Conservation (phyloP, 805 yeast species). For the Metschnikowia santaceciliae region DNA sequence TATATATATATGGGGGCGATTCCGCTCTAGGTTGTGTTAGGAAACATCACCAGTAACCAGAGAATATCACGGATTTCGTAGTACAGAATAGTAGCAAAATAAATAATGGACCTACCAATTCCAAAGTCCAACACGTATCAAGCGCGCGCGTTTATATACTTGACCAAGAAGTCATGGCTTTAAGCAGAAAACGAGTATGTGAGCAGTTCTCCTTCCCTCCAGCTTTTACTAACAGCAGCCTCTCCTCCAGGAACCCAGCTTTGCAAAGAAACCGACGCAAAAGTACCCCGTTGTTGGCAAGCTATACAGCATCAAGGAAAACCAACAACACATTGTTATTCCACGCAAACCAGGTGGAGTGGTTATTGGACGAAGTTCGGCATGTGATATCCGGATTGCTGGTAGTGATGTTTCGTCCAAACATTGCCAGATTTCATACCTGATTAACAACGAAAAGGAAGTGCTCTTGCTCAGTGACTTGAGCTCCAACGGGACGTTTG, state of each 20-base stretch:
- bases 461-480: slow-evolving; percentile 50
- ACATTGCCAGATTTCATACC: slow-evolving; percentile 53
- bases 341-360: slow-evolving; percentile 25
- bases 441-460: slow-evolving; percentile 31
- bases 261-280: slow-evolving; percentile 17
- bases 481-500: slow-evolving; percentile 63
- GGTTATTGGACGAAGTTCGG: slow-evolving; percentile 53
- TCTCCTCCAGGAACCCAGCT: slow-evolving; percentile 8
- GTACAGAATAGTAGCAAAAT: too few relatives aligned
- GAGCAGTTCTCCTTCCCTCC: background rate
- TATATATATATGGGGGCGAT: too few relatives aligned
- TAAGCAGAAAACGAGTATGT: slow-evolving; percentile 26
- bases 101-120: too few relatives aligned
- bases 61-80: too few relatives aligned
- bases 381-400: slow-evolving; percentile 52
- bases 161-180: slow-evolving; percentile 16
- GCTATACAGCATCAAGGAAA: slow-evolving; percentile 20
- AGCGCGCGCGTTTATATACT: background rate
- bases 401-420: slow-evolving; percentile 62
- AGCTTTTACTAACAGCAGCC: slow-evolving; percentile 17
- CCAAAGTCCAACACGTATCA: background rate
- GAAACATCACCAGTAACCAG: too few relatives aligned
- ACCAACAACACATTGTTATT: slow-evolving; percentile 20
- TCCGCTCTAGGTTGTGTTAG: too few relatives aligned
- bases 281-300: slow-evolving; percentile 22